Conservation (phyloP, 2,329 filamentous ascomycete genomes). For the Pseudohalonectria lignicola region DNA sequence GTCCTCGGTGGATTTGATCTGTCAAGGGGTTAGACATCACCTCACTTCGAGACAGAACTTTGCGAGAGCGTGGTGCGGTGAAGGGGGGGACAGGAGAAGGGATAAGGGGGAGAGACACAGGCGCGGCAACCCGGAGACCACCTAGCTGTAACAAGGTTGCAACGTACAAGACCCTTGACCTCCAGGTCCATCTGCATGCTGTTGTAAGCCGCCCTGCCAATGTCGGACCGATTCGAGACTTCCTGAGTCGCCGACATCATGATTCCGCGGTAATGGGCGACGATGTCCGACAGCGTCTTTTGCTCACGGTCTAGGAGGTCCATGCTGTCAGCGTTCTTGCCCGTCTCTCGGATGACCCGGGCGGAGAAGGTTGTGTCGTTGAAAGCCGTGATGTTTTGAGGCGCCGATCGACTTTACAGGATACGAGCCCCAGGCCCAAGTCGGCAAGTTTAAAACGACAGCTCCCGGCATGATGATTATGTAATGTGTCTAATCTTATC, state of each 20-base stretch:
- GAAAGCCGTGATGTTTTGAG: no score
- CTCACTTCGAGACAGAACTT: background rate
- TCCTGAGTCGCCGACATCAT: conserved; percentile 23
- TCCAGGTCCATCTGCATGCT: conserved; percentile 27
- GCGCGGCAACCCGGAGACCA: no score
- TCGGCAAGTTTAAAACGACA: no score
- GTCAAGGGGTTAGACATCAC: background rate
- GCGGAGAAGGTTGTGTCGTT: no score
- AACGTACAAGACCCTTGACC: conserved; percentile 22
- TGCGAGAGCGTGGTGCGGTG: background rate
- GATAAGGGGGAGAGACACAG: background rate
- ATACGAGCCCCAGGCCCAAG: no score
- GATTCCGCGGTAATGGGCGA: conserved; percentile 31
- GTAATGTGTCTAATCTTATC: no score
- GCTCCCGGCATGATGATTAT: no score
- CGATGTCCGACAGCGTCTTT: conserved; percentile 29
- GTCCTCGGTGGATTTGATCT: conserved; percentile 30
- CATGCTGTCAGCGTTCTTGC: no score
- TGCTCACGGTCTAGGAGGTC: conserved; percentile 33
- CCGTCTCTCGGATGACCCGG: no score
- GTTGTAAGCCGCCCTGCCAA: conserved; percentile 26
- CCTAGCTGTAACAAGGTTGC: background rate
- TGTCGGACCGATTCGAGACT: conserved; percentile 19
- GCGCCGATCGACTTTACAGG: no score
- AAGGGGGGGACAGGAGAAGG: background rate